These are phyloP conservation scores for Sicyos edulis DNA, from an alignment of 306 rosid genomes.

Conservation along the genomic window DNA sequence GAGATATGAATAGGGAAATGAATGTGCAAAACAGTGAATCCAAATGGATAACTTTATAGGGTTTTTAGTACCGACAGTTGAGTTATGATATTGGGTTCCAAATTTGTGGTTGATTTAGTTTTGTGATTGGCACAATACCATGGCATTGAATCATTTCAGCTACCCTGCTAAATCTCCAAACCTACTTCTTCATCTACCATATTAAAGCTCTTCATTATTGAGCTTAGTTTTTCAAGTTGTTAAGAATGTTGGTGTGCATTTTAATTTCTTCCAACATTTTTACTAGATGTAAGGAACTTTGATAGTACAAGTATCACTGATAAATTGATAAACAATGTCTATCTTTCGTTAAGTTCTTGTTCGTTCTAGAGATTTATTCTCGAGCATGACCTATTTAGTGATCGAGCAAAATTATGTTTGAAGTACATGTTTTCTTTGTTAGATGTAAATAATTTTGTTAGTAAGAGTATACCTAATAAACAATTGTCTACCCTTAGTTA, in stretches of 20 bases:
- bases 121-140: neutral
- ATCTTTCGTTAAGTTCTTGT: neutral
- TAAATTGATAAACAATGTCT: neutral
- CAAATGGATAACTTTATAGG: neutral
- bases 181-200: slow-evolving; percentile 10
- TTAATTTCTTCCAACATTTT: neutral
- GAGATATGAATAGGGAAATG: slow-evolving; percentile 12
- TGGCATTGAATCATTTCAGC: slow-evolving; percentile 19
- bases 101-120: neutral
- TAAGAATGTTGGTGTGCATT: slow-evolving; percentile 2
- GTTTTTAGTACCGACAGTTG: neutral
- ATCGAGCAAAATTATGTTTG: neutral
- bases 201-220: neutral
- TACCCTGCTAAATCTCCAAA: slow-evolving; percentile 5
- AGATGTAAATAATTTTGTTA: too few relatives aligned
- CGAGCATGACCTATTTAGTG: neutral
- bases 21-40: slow-evolving; percentile 13
- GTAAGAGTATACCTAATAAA: too few relatives aligned
- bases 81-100: slow-evolving; percentile 15
- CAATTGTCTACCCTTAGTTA: neutral
- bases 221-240: neutral
- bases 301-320: neutral
- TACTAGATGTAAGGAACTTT: neutral
- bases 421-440: too few relatives aligned
- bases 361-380: neutral